Evolutionary conservation across 176 grass and related monocot genomes (phyloP), one percentile per base, ranked within the genome.

Genomic region (Rhynchospora tenuis): DNA sequence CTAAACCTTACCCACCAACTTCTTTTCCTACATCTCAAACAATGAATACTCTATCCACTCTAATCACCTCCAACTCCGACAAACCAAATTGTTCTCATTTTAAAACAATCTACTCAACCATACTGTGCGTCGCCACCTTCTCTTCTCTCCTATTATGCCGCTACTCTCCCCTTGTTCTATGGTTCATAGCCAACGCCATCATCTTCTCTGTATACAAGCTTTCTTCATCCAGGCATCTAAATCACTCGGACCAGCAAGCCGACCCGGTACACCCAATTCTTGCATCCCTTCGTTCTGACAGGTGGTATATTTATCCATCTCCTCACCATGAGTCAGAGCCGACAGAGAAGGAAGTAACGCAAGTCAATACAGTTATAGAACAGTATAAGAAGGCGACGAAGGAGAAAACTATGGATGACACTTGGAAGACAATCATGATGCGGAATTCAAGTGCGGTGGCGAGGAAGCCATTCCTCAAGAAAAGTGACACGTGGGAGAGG

Each of bases 401-500:
- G 47, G 91, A 97, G 1, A 42, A 73, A 50, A 82, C 61, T 78
- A 89, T 93, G 61, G 91, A 97, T 2, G 56, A 83, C 50, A 82
- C 83, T 70, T 97, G 91, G 93, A 55, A 64, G 17, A 42, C 89
- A 4, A 91, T 93, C 64, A 28, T 68, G 47, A 76, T 59, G 80
- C n/a, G 80, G 16, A 57, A 72, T 72, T 59, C 78, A 0, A 63
- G 10, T 14, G 33, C 58, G 12, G 45, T 6, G 28, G 85, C 65
- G 42, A 59, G 80, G 65, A 91, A 81, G 8, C 83, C 90, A 59
- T 33, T n/a, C 3, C 83, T 93, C 59, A 45, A 8, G 89, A 97
- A 91, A 89, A 93, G 89, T 88, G 89, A 85, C 47, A 91, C 91
- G 42, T 97, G 89, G 94, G 82, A 78, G 58, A 82, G 84, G 64